Percentiles rank a stretch among this genome's conserved stretches.
Conservation (phyloP, 192 early-diverging fungal genomes). For the Coemansia sp. region DNA sequence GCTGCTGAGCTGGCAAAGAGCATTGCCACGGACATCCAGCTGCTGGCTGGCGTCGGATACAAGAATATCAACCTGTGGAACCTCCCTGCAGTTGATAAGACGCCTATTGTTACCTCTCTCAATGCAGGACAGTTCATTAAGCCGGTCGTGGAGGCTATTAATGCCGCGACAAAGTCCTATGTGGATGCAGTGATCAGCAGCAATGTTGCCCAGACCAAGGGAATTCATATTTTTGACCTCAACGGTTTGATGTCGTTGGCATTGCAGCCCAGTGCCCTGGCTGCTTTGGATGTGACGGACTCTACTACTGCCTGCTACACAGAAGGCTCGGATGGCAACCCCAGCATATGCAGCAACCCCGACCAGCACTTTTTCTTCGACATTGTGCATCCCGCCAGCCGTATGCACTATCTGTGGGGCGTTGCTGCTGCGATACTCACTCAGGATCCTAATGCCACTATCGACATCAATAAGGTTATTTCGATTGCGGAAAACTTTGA, state of each 20-base stretch:
- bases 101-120: constrained; percentile 16
- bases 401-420: constrained; percentile 52
- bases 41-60: constrained; percentile 34
- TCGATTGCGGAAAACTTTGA: constrained; percentile 12
- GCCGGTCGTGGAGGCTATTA: constrained; percentile 21
- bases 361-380: constrained; percentile 49
- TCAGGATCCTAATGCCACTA: constrained; percentile 19
- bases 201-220: constrained; percentile 11
- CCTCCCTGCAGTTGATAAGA: constrained; percentile 31
- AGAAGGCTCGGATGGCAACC: constrained; percentile 10
- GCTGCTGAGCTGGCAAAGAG: constrained; percentile 16
- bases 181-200: constrained; percentile 1
- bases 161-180: constrained; percentile 18
- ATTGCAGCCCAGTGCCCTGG: constrained; percentile 21
- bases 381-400: constrained; percentile 39
- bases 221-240: constrained; percentile 31
- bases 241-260: constrained; percentile 23
- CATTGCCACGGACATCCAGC: constrained; percentile 29
- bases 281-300: constrained; percentile 29
- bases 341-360: constrained; percentile 36
- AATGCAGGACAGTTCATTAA: constrained; percentile 10
- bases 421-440: constrained; percentile 34
- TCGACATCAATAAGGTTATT: constrained; percentile 21
- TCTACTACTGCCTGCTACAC: constrained; percentile 26
- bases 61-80: constrained; percentile 50